A percentile compares a stretch with the other conserved stretches of the same genome.
Conservation (phyloP, 192 early-diverging fungal species). For the Linnemannia schmuckeri region DNA sequence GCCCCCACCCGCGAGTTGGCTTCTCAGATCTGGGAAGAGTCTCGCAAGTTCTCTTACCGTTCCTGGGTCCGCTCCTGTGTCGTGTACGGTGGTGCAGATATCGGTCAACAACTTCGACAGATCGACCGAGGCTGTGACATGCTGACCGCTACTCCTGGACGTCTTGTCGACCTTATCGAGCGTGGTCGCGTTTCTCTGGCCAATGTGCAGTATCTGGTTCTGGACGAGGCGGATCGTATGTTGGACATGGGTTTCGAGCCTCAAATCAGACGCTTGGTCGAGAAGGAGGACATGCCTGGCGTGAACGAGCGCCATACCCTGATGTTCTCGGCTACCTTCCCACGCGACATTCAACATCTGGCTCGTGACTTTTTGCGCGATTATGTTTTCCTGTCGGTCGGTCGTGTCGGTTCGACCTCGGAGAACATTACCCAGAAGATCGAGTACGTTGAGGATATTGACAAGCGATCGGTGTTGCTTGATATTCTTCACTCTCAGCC, state of each 20-base stretch:
- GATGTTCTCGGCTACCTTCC: conserved; percentile 97
- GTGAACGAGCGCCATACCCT: conserved; percentile 87
- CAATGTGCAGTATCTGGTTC: conserved; percentile 86
- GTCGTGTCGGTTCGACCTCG: conserved; percentile 94
- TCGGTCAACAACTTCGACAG: conserved; percentile 86
- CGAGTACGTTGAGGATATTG: conserved; percentile 93
- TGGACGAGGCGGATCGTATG: conserved; percentile 98
- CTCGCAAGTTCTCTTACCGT: conserved; percentile 83
- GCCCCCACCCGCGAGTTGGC: conserved; percentile 97
- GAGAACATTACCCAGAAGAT: conserved; percentile 96
- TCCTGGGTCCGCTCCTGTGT: conserved; percentile 94
- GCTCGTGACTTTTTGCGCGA: conserved; percentile 85
- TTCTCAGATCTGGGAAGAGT: conserved; percentile 95
- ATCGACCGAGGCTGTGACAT: conserved; percentile 94
- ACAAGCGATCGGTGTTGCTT: conserved; percentile 91
- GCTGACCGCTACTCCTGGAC: conserved; percentile 94
- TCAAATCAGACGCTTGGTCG: conserved; percentile 90
- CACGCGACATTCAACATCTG: conserved; percentile 86
- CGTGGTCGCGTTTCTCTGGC: conserved; percentile 80
- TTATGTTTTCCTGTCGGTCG: conserved; percentile 89
- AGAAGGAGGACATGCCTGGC: conserved; percentile 75
- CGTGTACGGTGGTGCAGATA: conserved; percentile 96
- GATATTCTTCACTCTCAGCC: conserved; percentile 78
- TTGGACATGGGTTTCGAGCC: conserved; percentile 95
- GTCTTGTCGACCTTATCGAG: conserved; percentile 93